Percentiles rank a stretch among this genome's conserved stretches.
These are phyloP conservation scores for Polygonum maritimum DNA, from an alignment of 148 eudicot species.

Conservation along the genomic window DNA sequence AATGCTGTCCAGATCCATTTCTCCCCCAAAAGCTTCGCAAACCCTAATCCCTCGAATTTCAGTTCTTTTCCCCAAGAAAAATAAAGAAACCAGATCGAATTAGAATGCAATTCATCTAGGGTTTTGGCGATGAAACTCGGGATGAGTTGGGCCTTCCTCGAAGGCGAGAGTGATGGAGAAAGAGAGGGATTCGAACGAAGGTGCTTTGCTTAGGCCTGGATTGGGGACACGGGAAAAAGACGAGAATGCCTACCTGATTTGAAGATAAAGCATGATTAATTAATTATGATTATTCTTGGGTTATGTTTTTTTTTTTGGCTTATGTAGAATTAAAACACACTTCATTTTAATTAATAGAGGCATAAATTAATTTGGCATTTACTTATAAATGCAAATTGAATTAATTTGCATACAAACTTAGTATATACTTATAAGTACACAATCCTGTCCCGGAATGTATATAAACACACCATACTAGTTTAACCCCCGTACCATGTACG, in stretches of 20 bases:
- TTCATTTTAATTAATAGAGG: too few relatives aligned
- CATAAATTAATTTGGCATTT: too few relatives aligned
- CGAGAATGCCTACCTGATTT: background rate
- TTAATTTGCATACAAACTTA: too few relatives aligned
- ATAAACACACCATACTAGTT: too few relatives aligned
- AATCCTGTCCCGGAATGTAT: too few relatives aligned
- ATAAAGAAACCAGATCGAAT: background rate
- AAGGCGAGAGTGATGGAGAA: background rate
- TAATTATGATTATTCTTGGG: too few relatives aligned
- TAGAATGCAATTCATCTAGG: background rate
- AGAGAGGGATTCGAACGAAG: background rate
- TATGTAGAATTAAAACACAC: background rate
- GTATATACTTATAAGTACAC: too few relatives aligned
- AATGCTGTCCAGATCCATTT: conserved; percentile 63
- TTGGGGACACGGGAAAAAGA: background rate
- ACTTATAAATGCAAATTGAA: too few relatives aligned
- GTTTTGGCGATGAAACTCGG: background rate
- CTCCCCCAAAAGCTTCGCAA: background rate
- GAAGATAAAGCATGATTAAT: background rate
- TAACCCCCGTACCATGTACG: too few relatives aligned
- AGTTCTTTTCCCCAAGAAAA: background rate
- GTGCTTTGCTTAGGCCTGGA: conserved; percentile 6
- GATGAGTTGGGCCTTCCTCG: background rate
- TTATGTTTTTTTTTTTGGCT: background rate
- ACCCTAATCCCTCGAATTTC: conserved; percentile 5